Evolutionary conservation across 2,329 filamentous ascomycete species (phyloP).

Genomic region (Exophiala alcalophila): DNA sequence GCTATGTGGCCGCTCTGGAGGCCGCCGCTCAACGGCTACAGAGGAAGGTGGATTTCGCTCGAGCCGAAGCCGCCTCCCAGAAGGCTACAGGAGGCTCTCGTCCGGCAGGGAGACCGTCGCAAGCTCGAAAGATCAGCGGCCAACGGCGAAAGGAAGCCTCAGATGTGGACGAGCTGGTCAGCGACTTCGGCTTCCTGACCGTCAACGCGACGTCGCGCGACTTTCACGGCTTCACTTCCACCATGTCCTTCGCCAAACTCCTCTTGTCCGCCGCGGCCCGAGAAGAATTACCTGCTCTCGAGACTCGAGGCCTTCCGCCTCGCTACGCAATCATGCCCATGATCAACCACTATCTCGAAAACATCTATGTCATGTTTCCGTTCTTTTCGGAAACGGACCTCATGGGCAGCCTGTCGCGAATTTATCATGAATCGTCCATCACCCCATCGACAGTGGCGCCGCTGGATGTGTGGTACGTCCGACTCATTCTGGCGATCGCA

Average conservation of each 20-base stretch:
- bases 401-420: constrained; percentile 72
- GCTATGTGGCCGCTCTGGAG: constrained; percentile 95
- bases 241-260: constrained; percentile 88
- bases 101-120: constrained; percentile 34
- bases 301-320: constrained; percentile 63
- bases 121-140: constrained; percentile 34
- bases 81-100: constrained; percentile 35
- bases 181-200: constrained; percentile 89
- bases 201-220: constrained; percentile 93
- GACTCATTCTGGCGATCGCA: constrained; percentile 83
- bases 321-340: constrained; percentile 66
- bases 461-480: constrained; percentile 80
- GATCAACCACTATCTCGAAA: constrained; percentile 80
- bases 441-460: constrained; percentile 40
- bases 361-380: constrained; percentile 75
- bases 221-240: constrained; percentile 81
- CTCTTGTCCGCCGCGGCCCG: constrained; percentile 79
- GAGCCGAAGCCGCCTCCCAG: constrained; percentile 50
- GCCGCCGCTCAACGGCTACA: constrained; percentile 85
- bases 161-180: constrained; percentile 87
- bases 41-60: constrained; percentile 59
- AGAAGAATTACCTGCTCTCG: constrained; percentile 63
- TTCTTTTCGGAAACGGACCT: constrained; percentile 78
- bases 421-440: constrained; percentile 61
- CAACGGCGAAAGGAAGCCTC: constrained; percentile 65